A percentile compares a stretch with the other conserved stretches of the same genome.
Evolutionary conservation across 2,329 filamentous ascomycete species (phyloP).

Genomic region (Aspergillus sergii): DNA sequence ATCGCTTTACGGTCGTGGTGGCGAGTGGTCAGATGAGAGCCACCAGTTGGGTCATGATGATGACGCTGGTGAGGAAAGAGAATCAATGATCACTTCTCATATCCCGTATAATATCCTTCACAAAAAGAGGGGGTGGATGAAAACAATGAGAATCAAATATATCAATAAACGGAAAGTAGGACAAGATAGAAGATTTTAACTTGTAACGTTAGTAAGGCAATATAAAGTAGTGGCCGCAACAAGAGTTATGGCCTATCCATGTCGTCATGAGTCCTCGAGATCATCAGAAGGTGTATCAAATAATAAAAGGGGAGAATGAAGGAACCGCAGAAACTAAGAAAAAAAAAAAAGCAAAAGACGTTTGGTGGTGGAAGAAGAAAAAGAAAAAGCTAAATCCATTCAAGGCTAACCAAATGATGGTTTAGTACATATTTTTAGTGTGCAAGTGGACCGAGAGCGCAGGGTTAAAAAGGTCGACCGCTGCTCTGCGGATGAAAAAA

Average conservation of each 20-base stretch:
- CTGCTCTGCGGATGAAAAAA: constrained; percentile 23
- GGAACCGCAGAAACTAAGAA: constrained; percentile 6
- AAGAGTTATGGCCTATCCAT: background rate
- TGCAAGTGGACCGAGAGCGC: constrained; percentile 19
- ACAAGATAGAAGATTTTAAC: background rate
- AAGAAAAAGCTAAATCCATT: constrained; percentile 4
- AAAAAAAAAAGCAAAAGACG: constrained; percentile 1
- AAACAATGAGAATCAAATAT: background rate
- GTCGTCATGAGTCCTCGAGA: background rate
- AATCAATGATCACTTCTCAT: background rate
- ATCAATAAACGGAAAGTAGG: background rate
- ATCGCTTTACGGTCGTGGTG: constrained; percentile 20
- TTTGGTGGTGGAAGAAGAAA: constrained; percentile 7
- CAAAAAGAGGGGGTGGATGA: background rate
- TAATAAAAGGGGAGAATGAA: background rate
- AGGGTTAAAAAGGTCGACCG: constrained; percentile 42
- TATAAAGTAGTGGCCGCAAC: background rate
- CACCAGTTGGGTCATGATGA: background rate
- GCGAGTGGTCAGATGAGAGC: constrained; percentile 17
- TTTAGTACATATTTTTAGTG: constrained; percentile 23
- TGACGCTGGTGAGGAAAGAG: background rate
- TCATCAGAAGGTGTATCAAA: background rate
- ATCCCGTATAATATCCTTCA: background rate
- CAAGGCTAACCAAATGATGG: background rate
- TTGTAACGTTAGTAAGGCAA: background rate